These are phyloP conservation scores for Trichoderma reesei DNA, from an alignment of 495 filamentous ascomycete species.

Conservation along the genomic window DNA sequence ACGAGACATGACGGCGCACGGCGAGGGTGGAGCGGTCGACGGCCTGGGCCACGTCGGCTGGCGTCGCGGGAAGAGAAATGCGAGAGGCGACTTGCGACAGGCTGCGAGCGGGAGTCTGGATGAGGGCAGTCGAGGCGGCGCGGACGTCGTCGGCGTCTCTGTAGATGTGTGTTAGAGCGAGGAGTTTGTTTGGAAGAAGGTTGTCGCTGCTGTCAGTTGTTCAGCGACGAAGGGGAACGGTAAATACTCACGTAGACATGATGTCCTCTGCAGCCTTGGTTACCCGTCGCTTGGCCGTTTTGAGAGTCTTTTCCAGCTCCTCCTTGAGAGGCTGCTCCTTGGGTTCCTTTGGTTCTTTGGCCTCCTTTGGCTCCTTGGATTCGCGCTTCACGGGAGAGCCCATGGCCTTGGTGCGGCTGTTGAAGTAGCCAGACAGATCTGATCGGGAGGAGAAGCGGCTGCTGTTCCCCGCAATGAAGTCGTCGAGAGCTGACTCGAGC, in stretches of 20 bases:
- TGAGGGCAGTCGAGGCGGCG: slow-evolving; percentile 33
- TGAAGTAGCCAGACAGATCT: slow-evolving; percentile 67
- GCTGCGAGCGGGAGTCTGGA: slow-evolving; percentile 49
- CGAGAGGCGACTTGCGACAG: slow-evolving; percentile 39
- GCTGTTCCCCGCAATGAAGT: slow-evolving; percentile 59
- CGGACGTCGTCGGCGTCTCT: slow-evolving; percentile 20
- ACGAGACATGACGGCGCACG: slow-evolving; percentile 44
- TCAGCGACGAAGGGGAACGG: not conserved
- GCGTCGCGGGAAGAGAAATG: slow-evolving; percentile 68
- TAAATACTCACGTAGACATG: slow-evolving; percentile 30
- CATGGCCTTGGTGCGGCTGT: slow-evolving; percentile 42
- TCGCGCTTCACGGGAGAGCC: slow-evolving; percentile 74
- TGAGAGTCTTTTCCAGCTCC: slow-evolving; percentile 33
- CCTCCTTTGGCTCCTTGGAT: slow-evolving; percentile 18
- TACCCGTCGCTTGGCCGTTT: slow-evolving; percentile 33
- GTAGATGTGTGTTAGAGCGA: slow-evolving; percentile 2
- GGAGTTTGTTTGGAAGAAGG: not conserved
- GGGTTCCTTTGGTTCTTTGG: slow-evolving; percentile 24
- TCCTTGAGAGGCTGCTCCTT: slow-evolving; percentile 31
- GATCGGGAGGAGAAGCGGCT: slow-evolving; percentile 50
- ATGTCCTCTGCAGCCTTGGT: slow-evolving; percentile 42
- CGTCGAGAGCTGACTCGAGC: slow-evolving; percentile 66
- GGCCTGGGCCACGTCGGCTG: slow-evolving; percentile 69
- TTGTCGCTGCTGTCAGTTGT: not conserved
- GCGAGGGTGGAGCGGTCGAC: slow-evolving; percentile 66